phyloP scores from a whole-genome alignment of 352 stramenopile genomes.

The Globisporangium sylvaticum region DNA sequence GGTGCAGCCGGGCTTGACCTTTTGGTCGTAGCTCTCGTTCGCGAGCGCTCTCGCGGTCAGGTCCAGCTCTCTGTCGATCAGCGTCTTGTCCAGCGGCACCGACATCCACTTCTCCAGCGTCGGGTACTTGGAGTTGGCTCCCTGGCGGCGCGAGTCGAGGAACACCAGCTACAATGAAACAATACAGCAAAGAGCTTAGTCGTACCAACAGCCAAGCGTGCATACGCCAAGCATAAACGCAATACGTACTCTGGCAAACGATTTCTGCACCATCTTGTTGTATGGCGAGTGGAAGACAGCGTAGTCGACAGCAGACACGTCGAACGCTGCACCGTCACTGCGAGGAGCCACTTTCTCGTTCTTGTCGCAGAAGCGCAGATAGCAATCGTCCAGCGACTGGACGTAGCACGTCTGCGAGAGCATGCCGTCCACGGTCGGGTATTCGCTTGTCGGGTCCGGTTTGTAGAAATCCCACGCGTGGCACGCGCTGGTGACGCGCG shows the following conservation, averaged over 20 bases:
- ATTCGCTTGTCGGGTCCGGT: constrained; percentile 88
- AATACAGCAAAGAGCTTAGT: not conserved
- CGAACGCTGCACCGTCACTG: constrained; percentile 28
- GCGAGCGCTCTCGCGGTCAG: constrained; percentile 78
- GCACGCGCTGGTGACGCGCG: constrained; percentile 88
- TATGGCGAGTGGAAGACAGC: constrained; percentile 98
- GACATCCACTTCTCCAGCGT: constrained; percentile 67
- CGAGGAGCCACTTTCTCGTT: constrained; percentile 25
- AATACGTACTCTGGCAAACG: constrained; percentile 82
- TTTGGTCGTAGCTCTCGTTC: constrained; percentile 65
- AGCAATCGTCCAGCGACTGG: constrained; percentile 93
- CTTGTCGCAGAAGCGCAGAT: constrained; percentile 88
- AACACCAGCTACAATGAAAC: constrained; percentile 36
- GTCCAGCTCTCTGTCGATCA: constrained; percentile 90
- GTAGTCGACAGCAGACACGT: constrained; percentile 85
- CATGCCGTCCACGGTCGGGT: constrained; percentile 94
- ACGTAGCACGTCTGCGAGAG: constrained; percentile 96
- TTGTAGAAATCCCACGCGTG: constrained; percentile 99
- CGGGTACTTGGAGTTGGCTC: constrained; percentile 23
- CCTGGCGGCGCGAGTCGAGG: constrained; percentile 46
- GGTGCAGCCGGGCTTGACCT: constrained; percentile 81
- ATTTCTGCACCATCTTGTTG: constrained; percentile 98
- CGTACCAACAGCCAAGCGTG: not conserved
- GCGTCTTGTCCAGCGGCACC: constrained; percentile 88
- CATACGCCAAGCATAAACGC: not conserved